Conservation (phyloP, 2,329 filamentous ascomycete genomes). For the Blastomyces parvus region DNA sequence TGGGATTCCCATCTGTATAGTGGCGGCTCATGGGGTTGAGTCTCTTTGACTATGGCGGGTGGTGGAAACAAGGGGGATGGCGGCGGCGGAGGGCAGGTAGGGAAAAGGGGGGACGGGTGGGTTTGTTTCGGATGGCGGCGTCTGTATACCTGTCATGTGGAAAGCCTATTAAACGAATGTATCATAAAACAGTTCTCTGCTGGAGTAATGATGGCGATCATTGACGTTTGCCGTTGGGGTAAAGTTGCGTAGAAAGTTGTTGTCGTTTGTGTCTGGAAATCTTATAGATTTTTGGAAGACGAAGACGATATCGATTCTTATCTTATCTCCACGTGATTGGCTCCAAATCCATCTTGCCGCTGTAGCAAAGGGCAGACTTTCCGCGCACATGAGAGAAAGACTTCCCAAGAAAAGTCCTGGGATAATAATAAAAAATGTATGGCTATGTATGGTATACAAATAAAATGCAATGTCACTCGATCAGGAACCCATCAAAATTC, state of each 20-base stretch:
- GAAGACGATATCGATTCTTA: background rate
- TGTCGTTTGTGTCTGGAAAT: background rate
- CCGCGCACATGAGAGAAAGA: background rate
- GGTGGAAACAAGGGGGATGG: background rate
- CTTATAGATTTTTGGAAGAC: background rate
- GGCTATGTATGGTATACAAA: no score
- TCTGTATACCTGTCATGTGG: background rate
- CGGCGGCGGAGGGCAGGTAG: background rate
- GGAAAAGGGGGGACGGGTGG: background rate
- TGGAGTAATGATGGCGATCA: background rate
- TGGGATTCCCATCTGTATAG: constrained; percentile 50
- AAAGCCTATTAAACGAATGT: background rate
- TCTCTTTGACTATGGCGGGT: background rate
- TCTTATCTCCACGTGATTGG: constrained; percentile 9
- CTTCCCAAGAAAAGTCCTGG: no score
- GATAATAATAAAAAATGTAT: no score
- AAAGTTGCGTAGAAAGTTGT: background rate
- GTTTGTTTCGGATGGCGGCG: background rate
- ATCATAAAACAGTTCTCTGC: background rate
- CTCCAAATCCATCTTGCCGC: background rate
- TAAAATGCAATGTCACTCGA: no score
- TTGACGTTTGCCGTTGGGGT: background rate
- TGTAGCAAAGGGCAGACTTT: background rate
- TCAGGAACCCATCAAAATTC: no score
- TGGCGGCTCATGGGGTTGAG: background rate